A percentile compares a stretch with the other conserved stretches of the same genome.
phyloP scores from a whole-genome alignment of 805 yeast species.

The Wickerhamomyces kurtzmanii region DNA sequence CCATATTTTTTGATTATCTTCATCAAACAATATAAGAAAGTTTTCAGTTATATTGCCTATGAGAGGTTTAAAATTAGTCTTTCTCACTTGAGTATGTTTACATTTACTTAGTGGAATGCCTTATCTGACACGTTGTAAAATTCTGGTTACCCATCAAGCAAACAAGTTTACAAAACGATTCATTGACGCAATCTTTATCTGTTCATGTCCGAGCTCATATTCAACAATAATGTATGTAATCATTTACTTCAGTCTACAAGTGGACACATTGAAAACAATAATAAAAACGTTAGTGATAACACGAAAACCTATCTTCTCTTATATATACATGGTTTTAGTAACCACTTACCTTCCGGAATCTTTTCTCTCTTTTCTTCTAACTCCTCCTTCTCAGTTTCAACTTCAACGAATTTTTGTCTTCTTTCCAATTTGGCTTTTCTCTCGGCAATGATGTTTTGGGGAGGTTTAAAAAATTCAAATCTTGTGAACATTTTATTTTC shows the following conservation, averaged over 20 bases:
- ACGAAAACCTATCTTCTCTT: slow-evolving; percentile 52
- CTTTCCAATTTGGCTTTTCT: slow-evolving; percentile 51
- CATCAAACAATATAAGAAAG: too few relatives aligned
- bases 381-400: slow-evolving; percentile 51
- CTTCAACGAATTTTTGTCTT: slow-evolving; percentile 61
- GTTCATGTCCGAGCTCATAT: slow-evolving; percentile 7
- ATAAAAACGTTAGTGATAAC: background rate
- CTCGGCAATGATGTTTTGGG: slow-evolving; percentile 55
- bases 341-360: slow-evolving; percentile 75
- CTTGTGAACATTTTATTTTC: slow-evolving; percentile 88
- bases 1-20: too few relatives aligned
- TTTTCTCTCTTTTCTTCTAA: slow-evolving; percentile 43
- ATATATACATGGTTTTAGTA: slow-evolving; percentile 92
- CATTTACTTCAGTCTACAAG: slow-evolving; percentile 13
- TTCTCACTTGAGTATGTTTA: too few relatives aligned
- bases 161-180: too few relatives aligned
- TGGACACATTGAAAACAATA: slow-evolving; percentile 2
- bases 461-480: slow-evolving; percentile 89
- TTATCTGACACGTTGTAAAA: too few relatives aligned
- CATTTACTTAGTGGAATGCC: too few relatives aligned
- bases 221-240: slow-evolving; percentile 4
- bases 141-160: too few relatives aligned
- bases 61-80: too few relatives aligned
- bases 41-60: too few relatives aligned
- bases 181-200: too few relatives aligned